Conservation (phyloP, 768 basidiomycete genomes). For the Boletus fagicola region DNA sequence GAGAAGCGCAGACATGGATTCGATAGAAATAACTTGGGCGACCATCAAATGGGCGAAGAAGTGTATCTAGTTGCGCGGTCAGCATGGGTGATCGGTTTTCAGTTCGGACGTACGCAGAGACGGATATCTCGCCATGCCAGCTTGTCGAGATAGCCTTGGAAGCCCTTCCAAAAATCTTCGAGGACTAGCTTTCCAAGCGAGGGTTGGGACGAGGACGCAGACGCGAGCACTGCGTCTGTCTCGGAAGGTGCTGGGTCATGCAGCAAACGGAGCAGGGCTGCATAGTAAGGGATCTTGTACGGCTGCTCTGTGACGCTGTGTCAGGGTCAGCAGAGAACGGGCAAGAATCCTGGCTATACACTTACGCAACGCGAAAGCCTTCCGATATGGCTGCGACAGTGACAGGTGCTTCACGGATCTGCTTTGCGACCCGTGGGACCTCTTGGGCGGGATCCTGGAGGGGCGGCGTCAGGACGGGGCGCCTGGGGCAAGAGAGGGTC, state of each 20-base stretch:
- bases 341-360: neutral
- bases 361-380: constrained; percentile 69
- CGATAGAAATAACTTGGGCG: constrained; percentile 67
- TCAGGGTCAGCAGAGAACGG: constrained; percentile 5
- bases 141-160: constrained; percentile 85
- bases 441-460: constrained; percentile 69
- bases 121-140: constrained; percentile 89
- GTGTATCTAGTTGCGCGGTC: constrained; percentile 60
- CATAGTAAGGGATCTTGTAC: constrained; percentile 90
- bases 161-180: constrained; percentile 89
- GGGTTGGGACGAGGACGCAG: constrained; percentile 30
- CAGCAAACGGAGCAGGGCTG: constrained; percentile 71
- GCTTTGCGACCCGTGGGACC: constrained; percentile 60
- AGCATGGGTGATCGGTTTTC: neutral
- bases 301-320: constrained; percentile 86
- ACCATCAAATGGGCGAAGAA: constrained; percentile 89
- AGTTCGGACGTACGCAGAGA: constrained; percentile 61
- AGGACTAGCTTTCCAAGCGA: constrained; percentile 69
- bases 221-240: constrained; percentile 26
- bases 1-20: constrained; percentile 78
- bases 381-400: constrained; percentile 67
- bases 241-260: constrained; percentile 45
- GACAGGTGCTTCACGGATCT: constrained; percentile 59
- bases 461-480: neutral
- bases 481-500: no score